Conservation (phyloP, 441 rosid genomes). For the Jatropha podagrica region DNA sequence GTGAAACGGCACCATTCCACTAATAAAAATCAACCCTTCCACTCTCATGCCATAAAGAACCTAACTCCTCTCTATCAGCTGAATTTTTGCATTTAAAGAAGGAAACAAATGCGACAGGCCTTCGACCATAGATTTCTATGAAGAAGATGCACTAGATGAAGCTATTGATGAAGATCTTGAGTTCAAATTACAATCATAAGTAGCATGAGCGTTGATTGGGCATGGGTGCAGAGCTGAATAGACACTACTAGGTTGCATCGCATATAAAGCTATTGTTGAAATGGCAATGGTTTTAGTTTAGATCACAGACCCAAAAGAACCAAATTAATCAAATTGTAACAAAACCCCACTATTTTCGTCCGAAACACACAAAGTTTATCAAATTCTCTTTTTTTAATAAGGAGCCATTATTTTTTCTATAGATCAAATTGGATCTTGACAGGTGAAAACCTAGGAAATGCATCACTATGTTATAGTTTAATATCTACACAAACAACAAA, state of each 20-base stretch:
- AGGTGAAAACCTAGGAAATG: slow-evolving; percentile 1
- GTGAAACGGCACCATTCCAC: too few species aligned
- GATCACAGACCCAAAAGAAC: slow-evolving; percentile 18
- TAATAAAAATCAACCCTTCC: slow-evolving; percentile 46
- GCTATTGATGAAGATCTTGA: slow-evolving; percentile 56
- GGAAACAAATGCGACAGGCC: slow-evolving; percentile 85
- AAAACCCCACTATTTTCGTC: slow-evolving; percentile 29
- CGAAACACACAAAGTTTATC: slow-evolving; percentile 16
- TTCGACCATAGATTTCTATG: slow-evolving; percentile 59
- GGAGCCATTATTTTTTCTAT: not conserved
- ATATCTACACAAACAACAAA: not conserved
- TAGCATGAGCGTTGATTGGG: slow-evolving; percentile 57
- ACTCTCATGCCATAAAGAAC: slow-evolving; percentile 47
- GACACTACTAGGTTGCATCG: slow-evolving; percentile 69
- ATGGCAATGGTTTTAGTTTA: slow-evolving; percentile 55
- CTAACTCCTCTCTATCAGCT: slow-evolving; percentile 50
- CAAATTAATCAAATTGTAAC: slow-evolving; percentile 26
- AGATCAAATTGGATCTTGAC: slow-evolving; percentile 26
- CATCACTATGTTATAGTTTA: not conserved
- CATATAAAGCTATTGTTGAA: slow-evolving; percentile 77
- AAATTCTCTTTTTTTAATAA: not conserved
- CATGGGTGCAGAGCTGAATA: slow-evolving; percentile 64
- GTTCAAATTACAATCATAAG: slow-evolving; percentile 66
- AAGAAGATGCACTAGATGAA: slow-evolving; percentile 43
- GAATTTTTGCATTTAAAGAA: slow-evolving; percentile 48